These are phyloP conservation scores for Mucor indicus DNA, from an alignment of 371 early-diverging fungal species.

Conservation along the genomic window DNA sequence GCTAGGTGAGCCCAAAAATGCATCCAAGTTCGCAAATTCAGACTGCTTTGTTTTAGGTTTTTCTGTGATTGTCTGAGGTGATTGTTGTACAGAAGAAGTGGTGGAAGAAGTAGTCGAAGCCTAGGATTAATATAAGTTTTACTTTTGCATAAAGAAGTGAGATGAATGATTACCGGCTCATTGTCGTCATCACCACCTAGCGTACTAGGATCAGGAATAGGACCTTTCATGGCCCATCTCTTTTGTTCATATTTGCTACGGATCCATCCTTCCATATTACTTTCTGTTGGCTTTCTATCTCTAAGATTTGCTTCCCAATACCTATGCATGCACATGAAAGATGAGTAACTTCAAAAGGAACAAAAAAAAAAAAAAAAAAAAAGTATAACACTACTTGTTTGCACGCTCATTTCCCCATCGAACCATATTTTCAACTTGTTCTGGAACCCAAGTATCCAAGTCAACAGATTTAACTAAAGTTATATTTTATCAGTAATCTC, in stretches of 20 bases:
- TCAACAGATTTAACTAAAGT: constrained; percentile 81
- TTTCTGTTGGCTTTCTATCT: constrained; percentile 47
- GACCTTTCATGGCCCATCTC: constrained; percentile 69
- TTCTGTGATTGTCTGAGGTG: constrained; percentile 3
- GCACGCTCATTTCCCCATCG: constrained; percentile 85
- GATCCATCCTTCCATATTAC: constrained; percentile 81
- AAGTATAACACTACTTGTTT: constrained; percentile 42
- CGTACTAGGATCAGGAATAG: constrained; percentile 73
- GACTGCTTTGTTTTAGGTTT: constrained; percentile 22
- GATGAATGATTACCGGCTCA: too few species aligned
- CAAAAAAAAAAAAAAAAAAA: too few species aligned
- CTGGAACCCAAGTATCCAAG: constrained; percentile 84
- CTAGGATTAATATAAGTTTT: not conserved
- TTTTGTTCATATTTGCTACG: constrained; percentile 83
- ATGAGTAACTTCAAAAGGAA: not conserved
- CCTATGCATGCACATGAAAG: constrained; percentile 22
- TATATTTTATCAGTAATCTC: too few species aligned
- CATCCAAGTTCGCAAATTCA: constrained; percentile 42
- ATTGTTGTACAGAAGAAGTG: constrained; percentile 8
- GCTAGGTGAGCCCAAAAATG: constrained; percentile 35
- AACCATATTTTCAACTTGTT: constrained; percentile 80
- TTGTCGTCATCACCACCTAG: constrained; percentile 45
- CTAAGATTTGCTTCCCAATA: constrained; percentile 67
- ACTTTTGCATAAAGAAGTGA: too few species aligned
- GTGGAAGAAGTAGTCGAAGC: not conserved